Evolutionary conservation across 2,329 filamentous ascomycete genomes (phyloP), one percentile per base, ranked within the genome.

Genomic region (Cladosporium sp.): DNA sequence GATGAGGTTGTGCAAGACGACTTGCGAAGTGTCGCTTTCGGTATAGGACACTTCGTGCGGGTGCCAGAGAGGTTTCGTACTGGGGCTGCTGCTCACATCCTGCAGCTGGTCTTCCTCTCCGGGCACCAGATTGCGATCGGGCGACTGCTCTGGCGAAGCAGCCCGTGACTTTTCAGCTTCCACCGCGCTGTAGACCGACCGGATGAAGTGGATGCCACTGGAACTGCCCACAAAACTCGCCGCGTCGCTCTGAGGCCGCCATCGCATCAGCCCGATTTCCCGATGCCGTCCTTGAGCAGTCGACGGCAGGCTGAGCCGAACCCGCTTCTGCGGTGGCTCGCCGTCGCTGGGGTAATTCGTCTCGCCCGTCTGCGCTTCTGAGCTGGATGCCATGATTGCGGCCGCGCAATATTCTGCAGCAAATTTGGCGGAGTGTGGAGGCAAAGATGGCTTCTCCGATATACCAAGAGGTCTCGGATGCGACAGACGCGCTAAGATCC

Each of bases 191-290:
- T 80, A 79, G 1, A 82, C 79, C 16, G 75, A 74, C 5, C 77
- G 73, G 33, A 82, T 77, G 58, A 82, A 82, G 59, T 80, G 74
- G n/a, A 82, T 81, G 1, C 79, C 79, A 54, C 78, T 81, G 13
- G 76, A 76, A 46, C 78, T 81, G 3, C 79, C 79, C 4, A 82
- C 72, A 52, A 82, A 82, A 0, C 75, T 77, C 11, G 77, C 74
- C 3, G 73, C 73, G 18, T 72, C 74, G 31, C 72, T 69, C 28
- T 71, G 71, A 13, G 70, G 71, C 28, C 72, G 68, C 56, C 76
- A 74, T 54, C 78, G 72, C 77, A 81, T 81, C 52, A 79, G 63
- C 9, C 75, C 75, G 28, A 76, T 69, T 54, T 77, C 73, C 14
- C 70, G 69, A 46, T 61, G 58, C 43, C 58, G 60, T 11, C 55